Base-by-base conservation (phyloP, 2,329 filamentous ascomycete genomes). In the Emmonsiellopsis sp. region DNA sequence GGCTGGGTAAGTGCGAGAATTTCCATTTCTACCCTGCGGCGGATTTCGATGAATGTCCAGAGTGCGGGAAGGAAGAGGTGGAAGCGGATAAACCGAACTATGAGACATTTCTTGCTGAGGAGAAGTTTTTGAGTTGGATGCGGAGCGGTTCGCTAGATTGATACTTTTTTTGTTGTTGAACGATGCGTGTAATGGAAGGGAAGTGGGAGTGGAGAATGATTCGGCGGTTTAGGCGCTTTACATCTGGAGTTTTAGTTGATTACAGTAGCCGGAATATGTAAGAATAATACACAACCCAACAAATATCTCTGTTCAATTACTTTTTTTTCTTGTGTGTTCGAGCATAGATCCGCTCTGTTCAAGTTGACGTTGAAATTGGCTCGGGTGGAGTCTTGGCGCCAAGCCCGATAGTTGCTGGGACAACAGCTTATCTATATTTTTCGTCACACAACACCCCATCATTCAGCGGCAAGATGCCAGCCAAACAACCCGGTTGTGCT, bases 1-100 rank as follows among this genome's bases (percentile, higher is more conserved):
- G 44, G 14, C 42, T 60, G 13, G 51, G 37, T 10, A 57, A 32
- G 4, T 62, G 59, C 32, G 14, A 5, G 7, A 47, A 57, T 17
- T 42, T 8, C 3, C 60, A 62, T 44, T 27, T 53, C 3, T 61
- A 57, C 40, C 58, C 60, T 34, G 53, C 52, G 6, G 54, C 32
- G 31, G 57, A 51, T 3, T 61, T 62, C 51, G 42, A 52, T 17
- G 42, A 52, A 10, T 62, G 60, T 39, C 59, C 60, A 7, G 55
- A 61, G 21, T 62, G 60, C 47, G 59, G 52, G 9, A 51, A 39
- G n/a, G 42, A 54, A 37, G 48, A 53, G 42, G 51, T 53, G 32
- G 37, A 13, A 17, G 34, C 34, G 3, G 45, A 53, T 13, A 39
- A 56, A 31, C 14, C 51, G 7, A 43, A 53, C 9, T 54, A 52